Evolutionary conservation across 1,284 basidiomycete genomes (phyloP).

Genomic region (Pseudozyma pruni): DNA sequence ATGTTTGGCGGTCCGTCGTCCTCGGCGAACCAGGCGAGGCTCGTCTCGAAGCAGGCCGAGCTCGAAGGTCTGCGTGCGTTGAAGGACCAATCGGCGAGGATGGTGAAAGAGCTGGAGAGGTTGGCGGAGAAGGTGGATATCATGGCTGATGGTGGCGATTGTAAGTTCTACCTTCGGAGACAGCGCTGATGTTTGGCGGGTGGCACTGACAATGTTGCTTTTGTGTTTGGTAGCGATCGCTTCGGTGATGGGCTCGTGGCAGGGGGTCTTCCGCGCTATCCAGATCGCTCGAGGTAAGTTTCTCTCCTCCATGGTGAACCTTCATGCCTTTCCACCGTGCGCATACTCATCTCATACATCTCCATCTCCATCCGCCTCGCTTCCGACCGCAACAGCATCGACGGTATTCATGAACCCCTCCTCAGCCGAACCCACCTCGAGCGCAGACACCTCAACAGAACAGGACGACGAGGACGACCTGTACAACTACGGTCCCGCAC

Average conservation of each 20-base stretch:
- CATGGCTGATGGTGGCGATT: slow-evolving; percentile 59
- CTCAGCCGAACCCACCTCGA: neutral
- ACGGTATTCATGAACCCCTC: slow-evolving; percentile 24
- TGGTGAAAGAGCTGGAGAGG: slow-evolving; percentile 59
- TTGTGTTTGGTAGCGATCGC: slow-evolving; percentile 55
- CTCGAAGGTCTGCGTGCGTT: slow-evolving; percentile 58
- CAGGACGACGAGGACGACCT: slow-evolving; percentile 37
- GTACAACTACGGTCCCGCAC: slow-evolving; percentile 31
- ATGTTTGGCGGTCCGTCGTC: slow-evolving; percentile 47
- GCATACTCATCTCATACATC: neutral
- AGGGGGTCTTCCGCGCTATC: slow-evolving; percentile 65
- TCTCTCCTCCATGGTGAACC: neutral
- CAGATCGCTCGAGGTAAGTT: slow-evolving; percentile 60
- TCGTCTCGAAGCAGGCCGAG: slow-evolving; percentile 62
- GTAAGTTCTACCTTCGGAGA: slow-evolving; percentile 31
- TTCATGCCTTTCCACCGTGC: neutral
- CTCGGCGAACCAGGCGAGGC: slow-evolving; percentile 44
- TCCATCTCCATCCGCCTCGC: neutral
- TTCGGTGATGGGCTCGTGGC: slow-evolving; percentile 61
- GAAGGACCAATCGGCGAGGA: slow-evolving; percentile 59
- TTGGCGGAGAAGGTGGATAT: slow-evolving; percentile 59
- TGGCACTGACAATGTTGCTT: slow-evolving; percentile 1
- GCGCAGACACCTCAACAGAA: slow-evolving; percentile 25
- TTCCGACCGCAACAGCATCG: slow-evolving; percentile 21
- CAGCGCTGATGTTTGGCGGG: neutral